Conservation (phyloP, 495 filamentous ascomycete genomes). For the Xylaria acuta region DNA sequence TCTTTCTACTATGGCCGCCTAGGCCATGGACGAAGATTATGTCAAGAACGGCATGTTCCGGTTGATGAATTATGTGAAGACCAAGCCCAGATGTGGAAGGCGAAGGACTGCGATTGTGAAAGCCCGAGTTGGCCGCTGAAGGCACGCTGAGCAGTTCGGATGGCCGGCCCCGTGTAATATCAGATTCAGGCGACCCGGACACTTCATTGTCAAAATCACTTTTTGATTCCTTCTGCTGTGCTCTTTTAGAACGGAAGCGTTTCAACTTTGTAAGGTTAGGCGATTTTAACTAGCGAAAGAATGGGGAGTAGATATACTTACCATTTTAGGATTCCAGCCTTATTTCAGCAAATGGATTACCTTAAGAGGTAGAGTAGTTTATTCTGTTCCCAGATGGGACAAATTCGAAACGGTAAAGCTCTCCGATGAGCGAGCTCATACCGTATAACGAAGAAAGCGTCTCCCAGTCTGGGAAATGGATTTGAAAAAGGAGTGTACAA, state of each 20-base stretch:
- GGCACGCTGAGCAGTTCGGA: background rate
- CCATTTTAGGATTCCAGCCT: slow-evolving; percentile 2
- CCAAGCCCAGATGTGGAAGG: slow-evolving; percentile 4
- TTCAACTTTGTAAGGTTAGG: background rate
- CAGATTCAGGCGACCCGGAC: background rate
- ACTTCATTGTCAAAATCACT: background rate
- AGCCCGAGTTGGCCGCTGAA: background rate
- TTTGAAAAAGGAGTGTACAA: background rate
- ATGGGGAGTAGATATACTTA: background rate
- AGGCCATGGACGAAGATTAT: slow-evolving; percentile 50
- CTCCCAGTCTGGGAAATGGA: background rate
- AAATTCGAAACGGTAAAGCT: background rate
- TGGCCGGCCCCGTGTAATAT: background rate
- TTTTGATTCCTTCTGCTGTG: background rate
- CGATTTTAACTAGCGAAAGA: background rate
- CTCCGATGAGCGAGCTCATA: background rate
- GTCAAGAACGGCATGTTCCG: slow-evolving; percentile 23
- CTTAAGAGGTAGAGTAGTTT: background rate
- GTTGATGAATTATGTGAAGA: slow-evolving; percentile 14
- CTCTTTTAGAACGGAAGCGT: background rate
- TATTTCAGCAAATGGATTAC: background rate
- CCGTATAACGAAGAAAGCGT: background rate
- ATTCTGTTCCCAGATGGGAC: background rate
- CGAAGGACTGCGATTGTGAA: slow-evolving; percentile 3
- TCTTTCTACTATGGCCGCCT: slow-evolving; percentile 39